Percentiles rank a stretch among this genome's conserved stretches.
Conservation (phyloP, 495 filamentous ascomycete genomes). For the Penicillium angulare region DNA sequence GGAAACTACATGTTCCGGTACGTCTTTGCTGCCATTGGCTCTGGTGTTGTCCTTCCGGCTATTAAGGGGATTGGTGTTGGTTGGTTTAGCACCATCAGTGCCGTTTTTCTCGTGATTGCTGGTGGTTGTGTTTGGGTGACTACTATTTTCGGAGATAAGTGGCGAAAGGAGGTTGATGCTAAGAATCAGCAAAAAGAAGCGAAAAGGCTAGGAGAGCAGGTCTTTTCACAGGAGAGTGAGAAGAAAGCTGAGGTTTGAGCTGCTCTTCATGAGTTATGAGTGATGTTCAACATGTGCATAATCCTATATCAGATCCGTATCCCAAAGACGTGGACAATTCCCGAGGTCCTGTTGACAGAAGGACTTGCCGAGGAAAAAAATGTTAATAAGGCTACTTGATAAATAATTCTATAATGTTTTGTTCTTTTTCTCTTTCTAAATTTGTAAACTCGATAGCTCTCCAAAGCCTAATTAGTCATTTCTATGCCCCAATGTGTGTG, state of each 20-base stretch:
- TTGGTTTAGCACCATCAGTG: slow-evolving; percentile 59
- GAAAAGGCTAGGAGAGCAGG: not conserved
- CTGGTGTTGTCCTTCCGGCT: slow-evolving; percentile 64
- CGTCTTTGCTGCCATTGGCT: slow-evolving; percentile 62
- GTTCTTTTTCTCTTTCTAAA: too few relatives aligned
- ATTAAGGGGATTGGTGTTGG: slow-evolving; percentile 67
- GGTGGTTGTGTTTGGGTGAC: slow-evolving; percentile 45
- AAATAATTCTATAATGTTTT: too few relatives aligned
- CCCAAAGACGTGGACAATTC: too few relatives aligned
- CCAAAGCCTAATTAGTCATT: too few relatives aligned
- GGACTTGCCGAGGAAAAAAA: too few relatives aligned
- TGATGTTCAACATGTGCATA: too few relatives aligned
- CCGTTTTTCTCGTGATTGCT: slow-evolving; percentile 51
- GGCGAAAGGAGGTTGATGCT: slow-evolving; percentile 52
- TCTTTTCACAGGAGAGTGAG: not conserved
- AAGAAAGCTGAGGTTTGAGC: slow-evolving; percentile 13
- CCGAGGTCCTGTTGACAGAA: too few relatives aligned
- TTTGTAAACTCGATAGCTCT: too few relatives aligned
- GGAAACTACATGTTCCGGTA: slow-evolving; percentile 74
- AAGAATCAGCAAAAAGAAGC: slow-evolving; percentile 23
- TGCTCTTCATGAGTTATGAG: not conserved
- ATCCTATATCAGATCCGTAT: not conserved
- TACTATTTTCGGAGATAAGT: slow-evolving; percentile 52
- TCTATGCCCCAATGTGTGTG: too few relatives aligned
- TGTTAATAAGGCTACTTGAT: too few relatives aligned